These are phyloP conservation scores for Fusarium udum DNA, from an alignment of 2,329 filamentous ascomycete species.

Conservation along the genomic window DNA sequence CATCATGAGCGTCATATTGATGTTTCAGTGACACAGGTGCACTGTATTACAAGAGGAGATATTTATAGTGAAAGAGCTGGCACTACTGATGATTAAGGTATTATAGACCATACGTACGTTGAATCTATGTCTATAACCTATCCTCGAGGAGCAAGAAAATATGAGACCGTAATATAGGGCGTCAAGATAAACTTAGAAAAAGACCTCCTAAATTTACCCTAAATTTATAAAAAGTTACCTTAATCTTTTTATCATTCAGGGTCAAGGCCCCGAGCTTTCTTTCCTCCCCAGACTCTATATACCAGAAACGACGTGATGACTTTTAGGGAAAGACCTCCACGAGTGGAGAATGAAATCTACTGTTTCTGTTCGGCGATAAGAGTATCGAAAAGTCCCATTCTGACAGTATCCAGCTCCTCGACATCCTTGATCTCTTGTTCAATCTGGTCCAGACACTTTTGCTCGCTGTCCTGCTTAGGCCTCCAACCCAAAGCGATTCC, in stretches of 20 bases:
- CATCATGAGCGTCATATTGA: too few species aligned
- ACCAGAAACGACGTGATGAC: too few species aligned
- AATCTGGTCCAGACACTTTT: slow-evolving; percentile 1
- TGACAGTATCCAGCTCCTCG: slow-evolving; percentile 23
- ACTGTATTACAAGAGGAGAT: background rate
- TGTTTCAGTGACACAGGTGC: background rate
- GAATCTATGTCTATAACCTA: too few species aligned
- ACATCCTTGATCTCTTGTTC: slow-evolving; percentile 21
- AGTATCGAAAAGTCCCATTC: slow-evolving; percentile 17
- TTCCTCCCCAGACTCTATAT: background rate
- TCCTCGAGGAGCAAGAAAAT: too few species aligned
- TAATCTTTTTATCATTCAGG: background rate
- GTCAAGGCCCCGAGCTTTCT: background rate
- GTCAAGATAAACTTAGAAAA: background rate
- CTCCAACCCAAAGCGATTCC: slow-evolving; percentile 19
- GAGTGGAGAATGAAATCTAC: background rate
- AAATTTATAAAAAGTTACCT: fast-evolving
- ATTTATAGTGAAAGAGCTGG: background rate
- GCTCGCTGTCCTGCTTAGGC: slow-evolving; percentile 14
- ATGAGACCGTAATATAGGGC: too few species aligned
- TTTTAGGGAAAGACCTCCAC: fast-evolving
- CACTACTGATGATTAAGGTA: background rate
- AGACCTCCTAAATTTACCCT: background rate
- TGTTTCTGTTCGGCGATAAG: background rate
- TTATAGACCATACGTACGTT: too few species aligned